phyloP scores from a whole-genome alignment of 805 yeast genomes.

The Teunomyces atbi region DNA sequence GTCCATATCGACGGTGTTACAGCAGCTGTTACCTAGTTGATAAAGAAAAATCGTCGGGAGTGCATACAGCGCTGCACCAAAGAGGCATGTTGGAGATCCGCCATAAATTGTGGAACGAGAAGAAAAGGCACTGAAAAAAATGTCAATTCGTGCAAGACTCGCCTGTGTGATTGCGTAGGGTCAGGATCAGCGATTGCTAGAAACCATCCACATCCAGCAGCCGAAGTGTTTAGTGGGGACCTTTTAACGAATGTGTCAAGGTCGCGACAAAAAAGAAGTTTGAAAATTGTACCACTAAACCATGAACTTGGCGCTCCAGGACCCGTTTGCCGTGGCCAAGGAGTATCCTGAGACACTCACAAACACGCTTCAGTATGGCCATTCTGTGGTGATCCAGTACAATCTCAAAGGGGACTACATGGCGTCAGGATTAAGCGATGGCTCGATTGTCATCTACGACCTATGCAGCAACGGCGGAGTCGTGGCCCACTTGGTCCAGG shows the following conservation, averaged over 20 bases:
- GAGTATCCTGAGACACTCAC: constrained; percentile 88
- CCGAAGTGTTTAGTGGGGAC: too few species aligned
- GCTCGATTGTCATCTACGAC: constrained; percentile 72
- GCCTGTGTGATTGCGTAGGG: too few species aligned
- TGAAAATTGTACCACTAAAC: too few species aligned
- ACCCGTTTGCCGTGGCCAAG: constrained; percentile 87
- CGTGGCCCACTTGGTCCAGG: constrained; percentile 46
- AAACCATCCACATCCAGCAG: too few species aligned
- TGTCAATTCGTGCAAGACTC: too few species aligned
- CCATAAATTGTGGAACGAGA: too few species aligned
- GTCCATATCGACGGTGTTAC: too few species aligned
- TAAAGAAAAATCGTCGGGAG: not conserved
- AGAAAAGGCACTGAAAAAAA: too few species aligned
- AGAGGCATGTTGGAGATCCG: too few species aligned
- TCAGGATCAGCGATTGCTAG: too few species aligned
- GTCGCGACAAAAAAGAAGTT: too few species aligned
- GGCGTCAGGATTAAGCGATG: constrained; percentile 77
- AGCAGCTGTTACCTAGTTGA: constrained; percentile 16
- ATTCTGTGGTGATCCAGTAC: constrained; percentile 64
- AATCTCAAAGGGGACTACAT: constrained; percentile 79
- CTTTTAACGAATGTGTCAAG: too few species aligned
- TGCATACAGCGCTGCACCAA: not conserved
- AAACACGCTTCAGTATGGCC: constrained; percentile 64
- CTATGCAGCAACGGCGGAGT: constrained; percentile 60
- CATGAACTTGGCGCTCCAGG: constrained; percentile 81